Base-by-base conservation (phyloP, 1,139 yeast genomes). In the Saccharomyces hybrid region DNA sequence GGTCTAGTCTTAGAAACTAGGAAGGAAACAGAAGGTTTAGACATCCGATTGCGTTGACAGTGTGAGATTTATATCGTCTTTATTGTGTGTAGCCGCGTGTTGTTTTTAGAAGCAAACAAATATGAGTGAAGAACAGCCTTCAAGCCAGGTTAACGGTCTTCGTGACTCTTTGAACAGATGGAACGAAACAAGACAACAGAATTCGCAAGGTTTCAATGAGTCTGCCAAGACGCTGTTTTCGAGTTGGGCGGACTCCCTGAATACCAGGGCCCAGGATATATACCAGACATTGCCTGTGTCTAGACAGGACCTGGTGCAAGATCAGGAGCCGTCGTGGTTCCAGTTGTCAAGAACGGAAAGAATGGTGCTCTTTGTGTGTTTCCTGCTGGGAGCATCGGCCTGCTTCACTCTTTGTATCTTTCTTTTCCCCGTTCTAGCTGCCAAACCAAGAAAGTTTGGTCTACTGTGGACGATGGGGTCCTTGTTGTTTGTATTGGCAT, bases 391-490 rank as follows among this genome's bases (percentile, higher is more conserved):
- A 0, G 81, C 96, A 0, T 72, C 79, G 14, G 82, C 87, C 4
- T 90, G 96, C 64, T 93, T 93, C 71, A 80, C 84, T 6, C 73
- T 91, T 47, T 88, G 96, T 60, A 81, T 93, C 64, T 83, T 89
- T 56, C 73, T 91, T 64, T 84, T 93, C 69, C 98, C 99, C 0
- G 91, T 93, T 14, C 75, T 93, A 59, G 95, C 96, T 3, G 73
- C 91, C 53, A 84, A 88, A 63, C 99, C 99, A 14, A 77, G 96
- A 54, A 93, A 93, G 70, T 93, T 93, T 67, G 98, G 88, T 4
- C 71, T 85, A 62, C 67, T 95, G 48, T 93, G 99, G 99, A 83
- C 96, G 1, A 76, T 93, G 71, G 99, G 98, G 0, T 87, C 96
- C 1, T 67, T 93, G 14, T 73, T 93, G 48, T 93, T 93, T 72